Base-by-base conservation (phyloP, 192 early-diverging fungal species). In the Coemansia sp. region DNA sequence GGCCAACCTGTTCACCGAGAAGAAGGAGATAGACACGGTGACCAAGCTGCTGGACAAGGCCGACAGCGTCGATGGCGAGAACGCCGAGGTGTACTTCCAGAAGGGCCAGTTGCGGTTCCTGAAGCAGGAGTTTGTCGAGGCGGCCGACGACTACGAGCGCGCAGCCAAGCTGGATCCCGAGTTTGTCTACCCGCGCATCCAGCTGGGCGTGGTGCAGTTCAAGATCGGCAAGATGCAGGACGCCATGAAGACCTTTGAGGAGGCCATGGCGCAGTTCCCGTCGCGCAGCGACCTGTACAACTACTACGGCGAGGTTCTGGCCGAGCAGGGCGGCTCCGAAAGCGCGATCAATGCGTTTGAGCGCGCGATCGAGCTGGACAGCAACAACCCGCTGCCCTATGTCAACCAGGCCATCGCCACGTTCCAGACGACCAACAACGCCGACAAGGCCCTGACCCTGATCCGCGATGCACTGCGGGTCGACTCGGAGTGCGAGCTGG, bases 401-500 rank as follows among this genome's bases (percentile, higher is more conserved):
- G 96, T 99, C 74, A 99, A 99, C 84, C 95, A 97, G 78, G 90
- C 92, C 18, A 83, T 91, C 51, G 75, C 87, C 60, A 76, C 84
- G 72, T 89, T 93, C 70, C 94, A 97, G 68, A 83, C 81, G 56
- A 89, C 84, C 54, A 79, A 85, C 22, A 88, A 99, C 63, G 65
- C 84, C n/a, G 82, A 75, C 46, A 75, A 78, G 58, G 91, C 95
- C 25, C 88, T 93, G 83, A 68, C 74, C 27, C 73, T 91, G 60
- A 93, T 91, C 70, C 82, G 84, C 30, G 78, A 86, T 23, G 95
- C 95, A 6, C 83, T 93, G 48, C 86, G 92, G 71, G 91, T 91
- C 34, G 97, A 99, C 67, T 88, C 95, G n/a, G 84, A 90, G 55
- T 97, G 97, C 74, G 97, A 99, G 75, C 90, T 95, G 70, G 95